Evolutionary conservation across 1,139 yeast genomes (phyloP).

Genomic region (Hyphopichia wangnamkhiaoensis): DNA sequence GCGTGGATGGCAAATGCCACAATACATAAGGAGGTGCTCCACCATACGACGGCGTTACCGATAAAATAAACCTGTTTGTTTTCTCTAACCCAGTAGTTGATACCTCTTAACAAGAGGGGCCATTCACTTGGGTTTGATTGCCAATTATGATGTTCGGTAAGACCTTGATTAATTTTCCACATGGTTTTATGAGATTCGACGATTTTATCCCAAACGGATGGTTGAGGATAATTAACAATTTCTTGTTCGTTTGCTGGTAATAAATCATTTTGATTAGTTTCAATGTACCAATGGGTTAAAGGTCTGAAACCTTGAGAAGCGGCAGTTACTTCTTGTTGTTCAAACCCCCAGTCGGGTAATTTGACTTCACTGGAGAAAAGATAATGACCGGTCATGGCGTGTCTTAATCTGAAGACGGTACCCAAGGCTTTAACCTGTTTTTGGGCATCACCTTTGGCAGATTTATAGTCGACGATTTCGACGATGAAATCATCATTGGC

Average conservation of each 20-base stretch:
- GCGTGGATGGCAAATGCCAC: constrained; percentile 56
- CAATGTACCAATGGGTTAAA: constrained; percentile 85
- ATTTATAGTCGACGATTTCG: constrained; percentile 69
- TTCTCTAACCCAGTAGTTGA: constrained; percentile 87
- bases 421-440: constrained; percentile 72
- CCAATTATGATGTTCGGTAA: constrained; percentile 83
- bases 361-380: constrained; percentile 84
- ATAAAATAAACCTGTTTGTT: constrained; percentile 79
- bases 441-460: constrained; percentile 61
- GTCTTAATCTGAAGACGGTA: constrained; percentile 83
- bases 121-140: constrained; percentile 87
- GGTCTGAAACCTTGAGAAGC: constrained; percentile 78
- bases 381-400: constrained; percentile 87
- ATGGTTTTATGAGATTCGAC: constrained; percentile 78
- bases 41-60: constrained; percentile 93
- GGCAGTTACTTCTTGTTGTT: constrained; percentile 95
- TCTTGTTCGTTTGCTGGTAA: constrained; percentile 25
- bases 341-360: constrained; percentile 94
- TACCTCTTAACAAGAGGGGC: constrained; percentile 90
- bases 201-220: constrained; percentile 69
- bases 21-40: constrained; percentile 68
- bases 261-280: constrained; percentile 59
- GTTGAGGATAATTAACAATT: constrained; percentile 56
- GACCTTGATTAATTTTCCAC: constrained; percentile 89
- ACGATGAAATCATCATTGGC: constrained; percentile 93